Percentiles rank a stretch among this genome's conserved stretches.
These are phyloP conservation scores for Butyriboletus appendiculatus DNA, from an alignment of 1,284 basidiomycete species.

Conservation along the genomic window DNA sequence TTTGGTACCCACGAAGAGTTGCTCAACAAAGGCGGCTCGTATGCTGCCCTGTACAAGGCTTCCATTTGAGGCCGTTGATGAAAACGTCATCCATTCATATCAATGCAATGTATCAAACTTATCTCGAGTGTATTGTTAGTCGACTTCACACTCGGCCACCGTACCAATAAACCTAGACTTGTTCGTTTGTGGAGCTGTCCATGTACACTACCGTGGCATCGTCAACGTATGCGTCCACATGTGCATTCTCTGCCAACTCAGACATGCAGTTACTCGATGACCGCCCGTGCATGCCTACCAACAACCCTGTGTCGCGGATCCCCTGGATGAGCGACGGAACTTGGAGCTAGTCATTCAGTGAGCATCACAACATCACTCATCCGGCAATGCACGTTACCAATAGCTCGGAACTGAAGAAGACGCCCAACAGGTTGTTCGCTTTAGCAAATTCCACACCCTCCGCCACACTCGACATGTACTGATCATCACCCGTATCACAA, in stretches of 20 bases:
- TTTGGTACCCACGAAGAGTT: constrained; percentile 80
- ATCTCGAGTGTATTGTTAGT: constrained; percentile 19
- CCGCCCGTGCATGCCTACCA: constrained; percentile 79
- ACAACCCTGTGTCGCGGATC: constrained; percentile 85
- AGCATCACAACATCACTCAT: constrained; percentile 14
- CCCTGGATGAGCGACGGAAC: constrained; percentile 87
- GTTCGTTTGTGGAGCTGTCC: constrained; percentile 55
- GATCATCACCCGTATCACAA: constrained; percentile 44
- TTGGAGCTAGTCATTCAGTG: constrained; percentile 40
- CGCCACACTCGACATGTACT: constrained; percentile 71
- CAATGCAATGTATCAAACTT: constrained; percentile 29
- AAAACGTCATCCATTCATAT: constrained; percentile 21
- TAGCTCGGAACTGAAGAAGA: constrained; percentile 89
- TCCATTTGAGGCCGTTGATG: constrained; percentile 49
- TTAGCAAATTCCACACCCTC: constrained; percentile 96
- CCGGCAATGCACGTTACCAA: constrained; percentile 53
- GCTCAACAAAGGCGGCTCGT: constrained; percentile 59
- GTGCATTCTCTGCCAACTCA: constrained; percentile 46
- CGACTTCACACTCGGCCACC: constrained; percentile 20
- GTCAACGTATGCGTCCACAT: constrained; percentile 65
- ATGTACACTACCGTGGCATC: constrained; percentile 65
- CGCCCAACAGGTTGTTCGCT: constrained; percentile 90
- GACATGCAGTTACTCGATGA: constrained; percentile 45
- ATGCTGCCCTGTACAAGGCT: constrained; percentile 70
- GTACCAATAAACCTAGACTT: constrained; percentile 38